Evolutionary conservation across 1,284 basidiomycete genomes (phyloP).

Genomic region (Puccinia novopanici): DNA sequence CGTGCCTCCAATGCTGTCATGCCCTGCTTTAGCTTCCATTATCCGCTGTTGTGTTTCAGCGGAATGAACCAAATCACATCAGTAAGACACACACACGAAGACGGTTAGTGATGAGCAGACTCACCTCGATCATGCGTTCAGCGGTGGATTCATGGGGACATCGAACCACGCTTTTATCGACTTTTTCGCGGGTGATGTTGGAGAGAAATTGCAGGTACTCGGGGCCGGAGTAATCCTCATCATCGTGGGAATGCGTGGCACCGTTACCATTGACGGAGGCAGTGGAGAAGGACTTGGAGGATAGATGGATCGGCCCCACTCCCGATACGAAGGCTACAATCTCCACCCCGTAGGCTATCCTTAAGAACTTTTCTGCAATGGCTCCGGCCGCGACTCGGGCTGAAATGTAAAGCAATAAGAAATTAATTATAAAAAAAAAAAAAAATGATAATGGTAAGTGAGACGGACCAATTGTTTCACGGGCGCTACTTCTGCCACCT

Average conservation of each 20-base stretch:
- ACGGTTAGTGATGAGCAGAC: constrained; percentile 48
- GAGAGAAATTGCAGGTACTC: constrained; percentile 77
- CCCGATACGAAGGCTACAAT: constrained; percentile 96
- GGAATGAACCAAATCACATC: not conserved
- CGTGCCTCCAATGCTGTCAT: constrained; percentile 95
- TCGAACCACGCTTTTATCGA: constrained; percentile 83
- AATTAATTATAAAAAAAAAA: no score
- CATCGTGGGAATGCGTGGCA: constrained; percentile 56
- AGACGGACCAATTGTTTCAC: constrained; percentile 86
- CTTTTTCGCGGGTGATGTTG: constrained; percentile 79
- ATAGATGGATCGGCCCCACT: constrained; percentile 86
- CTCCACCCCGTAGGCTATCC: constrained; percentile 81
- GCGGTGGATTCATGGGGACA: constrained; percentile 89
- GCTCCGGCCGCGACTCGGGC: constrained; percentile 96
- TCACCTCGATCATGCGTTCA: constrained; percentile 82
- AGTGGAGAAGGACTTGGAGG: constrained; percentile 22
- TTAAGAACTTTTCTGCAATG: constrained; percentile 95
- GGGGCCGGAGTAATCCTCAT: constrained; percentile 65
- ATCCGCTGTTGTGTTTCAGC: constrained; percentile 72
- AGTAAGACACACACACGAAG: not conserved
- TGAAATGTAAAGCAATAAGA: constrained; percentile 57
- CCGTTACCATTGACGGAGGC: constrained; percentile 53
- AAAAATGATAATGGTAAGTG: no score
- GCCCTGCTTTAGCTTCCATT: constrained; percentile 80
- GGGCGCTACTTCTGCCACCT: constrained; percentile 87